These are phyloP conservation scores for Phytophthora brassicae DNA, from an alignment of 352 stramenopile species.

Conservation along the genomic window DNA sequence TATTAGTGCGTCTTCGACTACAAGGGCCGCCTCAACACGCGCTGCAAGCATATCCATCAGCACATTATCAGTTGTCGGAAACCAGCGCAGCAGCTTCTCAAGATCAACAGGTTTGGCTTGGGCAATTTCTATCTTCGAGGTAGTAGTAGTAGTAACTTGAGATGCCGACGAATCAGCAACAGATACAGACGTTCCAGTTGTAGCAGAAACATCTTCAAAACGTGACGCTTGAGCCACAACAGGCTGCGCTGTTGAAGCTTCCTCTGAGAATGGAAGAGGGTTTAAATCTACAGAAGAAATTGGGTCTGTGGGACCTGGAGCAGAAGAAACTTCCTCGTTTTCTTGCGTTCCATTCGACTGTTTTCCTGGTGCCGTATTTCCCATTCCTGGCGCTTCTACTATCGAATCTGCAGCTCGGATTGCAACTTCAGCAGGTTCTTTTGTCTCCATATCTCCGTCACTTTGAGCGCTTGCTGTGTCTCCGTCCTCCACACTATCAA, in stretches of 20 bases:
- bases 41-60: slow-evolving; percentile 29
- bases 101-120: slow-evolving; percentile 23
- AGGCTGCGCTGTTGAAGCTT: not conserved
- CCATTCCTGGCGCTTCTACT: not conserved
- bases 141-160: not conserved
- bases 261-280: too few relatives aligned
- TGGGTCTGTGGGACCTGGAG: not conserved
- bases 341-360: slow-evolving; percentile 4
- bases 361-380: not conserved
- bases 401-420: not conserved
- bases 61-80: slow-evolving; percentile 29
- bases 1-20: slow-evolving; percentile 43
- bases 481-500: slow-evolving; percentile 13
- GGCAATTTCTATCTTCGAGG: not conserved
- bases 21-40: slow-evolving; percentile 33
- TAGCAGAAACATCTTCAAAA: not conserved
- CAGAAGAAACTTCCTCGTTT: not conserved
- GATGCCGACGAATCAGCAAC: slow-evolving; percentile 3
- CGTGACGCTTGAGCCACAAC: not conserved
- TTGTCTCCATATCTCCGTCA: not conserved
- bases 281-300: not conserved
- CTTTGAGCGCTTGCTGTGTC: slow-evolving; percentile 18
- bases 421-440: not conserved
- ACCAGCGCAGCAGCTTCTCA: slow-evolving; percentile 34
- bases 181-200: not conserved